These are phyloP conservation scores for Cercospora janseana DNA, from an alignment of 2,329 filamentous ascomycete genomes.

Conservation along the genomic window DNA sequence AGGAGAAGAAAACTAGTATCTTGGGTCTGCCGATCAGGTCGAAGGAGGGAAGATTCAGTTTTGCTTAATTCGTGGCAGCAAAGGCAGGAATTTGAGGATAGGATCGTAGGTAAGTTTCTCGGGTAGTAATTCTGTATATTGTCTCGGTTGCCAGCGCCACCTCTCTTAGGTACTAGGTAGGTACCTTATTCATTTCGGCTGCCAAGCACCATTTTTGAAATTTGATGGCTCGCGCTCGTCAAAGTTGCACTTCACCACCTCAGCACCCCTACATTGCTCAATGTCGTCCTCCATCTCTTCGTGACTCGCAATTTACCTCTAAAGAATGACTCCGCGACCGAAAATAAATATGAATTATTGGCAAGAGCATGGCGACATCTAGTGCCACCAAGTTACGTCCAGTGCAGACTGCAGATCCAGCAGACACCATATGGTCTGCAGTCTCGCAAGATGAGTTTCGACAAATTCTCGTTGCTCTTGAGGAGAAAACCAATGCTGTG, in stretches of 20 bases:
- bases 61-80: slow-evolving; percentile 3
- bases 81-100: too few relatives aligned
- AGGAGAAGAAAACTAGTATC: slow-evolving; percentile 13
- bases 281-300: too few relatives aligned
- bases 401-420: slow-evolving; percentile 8
- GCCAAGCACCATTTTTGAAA: not conserved
- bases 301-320: too few relatives aligned
- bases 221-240: not conserved
- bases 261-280: too few relatives aligned
- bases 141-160: not conserved
- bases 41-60: slow-evolving; percentile 32
- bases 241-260: not conserved
- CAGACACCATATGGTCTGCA: slow-evolving; percentile 16
- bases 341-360: not conserved
- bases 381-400: not conserved
- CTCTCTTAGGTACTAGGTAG: not conserved
- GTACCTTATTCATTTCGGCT: not conserved
- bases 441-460: slow-evolving; percentile 15
- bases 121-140: not conserved
- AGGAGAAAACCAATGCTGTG: slow-evolving; percentile 20
- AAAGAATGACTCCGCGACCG: too few relatives aligned
- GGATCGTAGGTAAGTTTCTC: too few relatives aligned
- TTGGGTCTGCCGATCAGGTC: slow-evolving; percentile 32
- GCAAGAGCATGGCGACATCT: not conserved
- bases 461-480: slow-evolving; percentile 15